Percentiles rank a stretch among this genome's conserved stretches.
These are phyloP conservation scores for Vanrija pseudolonga DNA, from an alignment of 1,284 basidiomycete species.

Conservation along the genomic window DNA sequence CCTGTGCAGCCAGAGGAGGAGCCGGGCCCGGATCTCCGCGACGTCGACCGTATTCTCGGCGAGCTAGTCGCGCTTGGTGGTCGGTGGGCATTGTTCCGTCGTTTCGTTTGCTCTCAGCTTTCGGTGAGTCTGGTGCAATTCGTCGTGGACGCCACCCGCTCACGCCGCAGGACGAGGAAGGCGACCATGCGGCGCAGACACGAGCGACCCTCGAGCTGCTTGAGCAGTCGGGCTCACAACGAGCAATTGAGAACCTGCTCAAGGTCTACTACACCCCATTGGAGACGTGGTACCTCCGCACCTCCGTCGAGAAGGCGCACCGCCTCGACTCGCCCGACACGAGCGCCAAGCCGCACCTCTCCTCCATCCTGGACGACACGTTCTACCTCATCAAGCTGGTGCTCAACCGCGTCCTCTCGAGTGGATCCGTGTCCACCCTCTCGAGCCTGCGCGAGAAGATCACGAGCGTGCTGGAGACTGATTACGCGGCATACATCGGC, in stretches of 20 bases:
- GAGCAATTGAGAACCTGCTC: conserved; percentile 66
- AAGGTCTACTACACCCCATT: conserved; percentile 77
- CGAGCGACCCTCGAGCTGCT: conserved; percentile 27
- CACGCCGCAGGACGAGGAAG: conserved; percentile 17
- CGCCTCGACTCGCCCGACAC: conserved; percentile 62
- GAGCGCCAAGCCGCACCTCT: conserved; percentile 58
- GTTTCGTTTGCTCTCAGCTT: conserved; percentile 70
- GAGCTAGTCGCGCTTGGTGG: conserved; percentile 86
- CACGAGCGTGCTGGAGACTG: conserved; percentile 69
- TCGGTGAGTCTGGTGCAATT: no score
- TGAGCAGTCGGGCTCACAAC: conserved; percentile 52
- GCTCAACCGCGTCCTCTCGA: conserved; percentile 67
- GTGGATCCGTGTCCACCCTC: conserved; percentile 63
- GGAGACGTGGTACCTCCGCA: conserved; percentile 88
- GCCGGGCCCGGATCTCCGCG: conserved; percentile 67
- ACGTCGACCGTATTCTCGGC: conserved; percentile 80
- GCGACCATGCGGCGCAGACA: conserved; percentile 19
- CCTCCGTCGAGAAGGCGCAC: conserved; percentile 72
- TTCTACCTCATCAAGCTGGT: conserved; percentile 90
- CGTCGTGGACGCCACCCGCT: not conserved
- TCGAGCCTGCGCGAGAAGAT: conserved; percentile 61
- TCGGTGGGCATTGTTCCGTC: conserved; percentile 84
- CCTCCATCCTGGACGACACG: conserved; percentile 76
- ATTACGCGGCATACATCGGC: conserved; percentile 72
- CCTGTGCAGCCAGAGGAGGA: conserved; percentile 57